Conservation (phyloP, 164 flowering plant genomes). For the Pachysandra terminalis region DNA sequence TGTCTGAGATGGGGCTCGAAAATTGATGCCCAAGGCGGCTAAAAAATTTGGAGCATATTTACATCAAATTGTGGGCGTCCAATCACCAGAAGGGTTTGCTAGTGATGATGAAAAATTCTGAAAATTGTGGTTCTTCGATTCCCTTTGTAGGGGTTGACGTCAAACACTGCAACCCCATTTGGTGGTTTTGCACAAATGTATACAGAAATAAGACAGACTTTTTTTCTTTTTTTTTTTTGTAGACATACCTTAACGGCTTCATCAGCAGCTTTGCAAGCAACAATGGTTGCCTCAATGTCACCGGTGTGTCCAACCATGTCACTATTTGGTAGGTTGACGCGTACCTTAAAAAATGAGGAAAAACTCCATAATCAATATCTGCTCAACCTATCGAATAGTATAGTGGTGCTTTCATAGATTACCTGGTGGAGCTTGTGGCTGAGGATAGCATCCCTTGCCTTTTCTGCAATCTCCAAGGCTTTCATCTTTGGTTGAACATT, state of each 20-base stretch:
- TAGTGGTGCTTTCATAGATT: not conserved
- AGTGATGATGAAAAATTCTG: too few species aligned
- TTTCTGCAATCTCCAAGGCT: conserved; percentile 91
- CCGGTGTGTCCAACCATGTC: conserved; percentile 86
- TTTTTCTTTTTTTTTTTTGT: too few species aligned
- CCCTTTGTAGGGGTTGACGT: too few species aligned
- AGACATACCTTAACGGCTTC: conserved; percentile 83
- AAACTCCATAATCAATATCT: not conserved
- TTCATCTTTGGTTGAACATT: conserved; percentile 95
- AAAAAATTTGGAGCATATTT: too few species aligned
- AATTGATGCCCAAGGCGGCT: too few species aligned
- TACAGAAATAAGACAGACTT: not conserved
- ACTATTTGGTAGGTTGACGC: conserved; percentile 43
- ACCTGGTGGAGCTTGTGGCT: conserved; percentile 91
- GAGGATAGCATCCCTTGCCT: conserved; percentile 89
- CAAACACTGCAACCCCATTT: too few species aligned
- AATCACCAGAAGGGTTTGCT: too few species aligned
- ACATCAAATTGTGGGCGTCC: too few species aligned
- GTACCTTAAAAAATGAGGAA: conserved; percentile 47
- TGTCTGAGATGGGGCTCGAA: too few species aligned
- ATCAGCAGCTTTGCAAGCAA: conserved; percentile 97
- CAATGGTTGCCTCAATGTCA: conserved; percentile 83
- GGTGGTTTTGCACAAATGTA: too few species aligned
- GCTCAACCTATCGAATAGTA: not conserved
- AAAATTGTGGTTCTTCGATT: too few species aligned